Conservation (phyloP, 257 asterid species). For the Jasminum sambac region DNA sequence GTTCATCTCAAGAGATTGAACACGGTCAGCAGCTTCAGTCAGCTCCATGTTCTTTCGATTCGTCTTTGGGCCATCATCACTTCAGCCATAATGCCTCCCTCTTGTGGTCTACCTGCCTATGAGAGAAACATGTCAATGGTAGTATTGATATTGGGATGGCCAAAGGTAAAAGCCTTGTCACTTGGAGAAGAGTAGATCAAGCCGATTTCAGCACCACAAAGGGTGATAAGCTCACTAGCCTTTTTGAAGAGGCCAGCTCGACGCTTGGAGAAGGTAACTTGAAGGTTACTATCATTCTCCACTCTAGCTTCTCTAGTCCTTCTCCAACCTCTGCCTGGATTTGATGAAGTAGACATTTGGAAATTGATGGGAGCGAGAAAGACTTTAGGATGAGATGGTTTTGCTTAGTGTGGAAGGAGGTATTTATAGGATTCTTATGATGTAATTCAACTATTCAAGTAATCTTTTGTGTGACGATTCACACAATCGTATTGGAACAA, state of each 20-base stretch:
- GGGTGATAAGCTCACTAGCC: slow-evolving; percentile 29
- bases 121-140: slow-evolving; percentile 9
- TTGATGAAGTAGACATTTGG: neutral
- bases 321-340: slow-evolving; percentile 4
- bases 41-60: neutral
- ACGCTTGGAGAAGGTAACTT: slow-evolving; percentile 30
- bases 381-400: neutral
- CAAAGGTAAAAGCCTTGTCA: too few species aligned
- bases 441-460: too few species aligned
- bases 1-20: neutral
- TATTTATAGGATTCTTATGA: neutral
- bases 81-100: neutral
- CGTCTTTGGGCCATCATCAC: neutral
- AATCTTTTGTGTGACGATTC: too few species aligned
- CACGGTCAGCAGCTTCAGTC: neutral
- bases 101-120: neutral
- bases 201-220: slow-evolving; percentile 29
- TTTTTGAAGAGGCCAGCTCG: slow-evolving; percentile 28
- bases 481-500: too few species aligned
- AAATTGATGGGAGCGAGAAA: too few species aligned
- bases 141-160: slow-evolving; percentile 23
- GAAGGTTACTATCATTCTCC: slow-evolving; percentile 17
- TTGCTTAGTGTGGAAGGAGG: neutral
- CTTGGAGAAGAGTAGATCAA: slow-evolving; percentile 24
- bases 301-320: slow-evolving; percentile 16